A percentile compares a stretch with the other conserved stretches of the same genome.
phyloP scores from a whole-genome alignment of 2,329 filamentous ascomycete species.

The Penicillium sp. region DNA sequence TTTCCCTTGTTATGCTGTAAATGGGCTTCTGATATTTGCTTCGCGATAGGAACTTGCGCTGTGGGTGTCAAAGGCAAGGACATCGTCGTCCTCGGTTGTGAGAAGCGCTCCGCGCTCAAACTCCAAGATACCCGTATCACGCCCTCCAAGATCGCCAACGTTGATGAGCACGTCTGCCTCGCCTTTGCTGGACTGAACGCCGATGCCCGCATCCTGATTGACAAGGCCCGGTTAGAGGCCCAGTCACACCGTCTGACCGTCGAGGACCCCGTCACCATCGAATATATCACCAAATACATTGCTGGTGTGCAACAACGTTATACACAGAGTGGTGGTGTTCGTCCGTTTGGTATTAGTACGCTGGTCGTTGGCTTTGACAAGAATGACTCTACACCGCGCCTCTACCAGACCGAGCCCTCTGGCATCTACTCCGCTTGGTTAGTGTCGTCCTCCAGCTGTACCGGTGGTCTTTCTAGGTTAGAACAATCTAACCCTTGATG shows the following conservation, averaged over 20 bases:
- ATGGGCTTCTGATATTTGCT: slow-evolving; percentile 6
- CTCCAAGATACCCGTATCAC: slow-evolving; percentile 99
- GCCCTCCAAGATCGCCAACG: slow-evolving; percentile 94
- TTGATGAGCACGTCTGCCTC: slow-evolving; percentile 94
- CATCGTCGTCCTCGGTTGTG: slow-evolving; percentile 94
- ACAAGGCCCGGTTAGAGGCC: slow-evolving; percentile 95
- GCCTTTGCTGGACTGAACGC: slow-evolving; percentile 97
- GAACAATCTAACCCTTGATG: not conserved
- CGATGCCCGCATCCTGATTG: slow-evolving; percentile 94
- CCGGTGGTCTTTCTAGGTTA: not conserved
- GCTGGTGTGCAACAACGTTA: slow-evolving; percentile 98
- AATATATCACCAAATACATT: slow-evolving; percentile 99
- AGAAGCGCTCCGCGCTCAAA: slow-evolving; percentile 99
- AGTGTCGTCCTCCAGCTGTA: slow-evolving; percentile 30
- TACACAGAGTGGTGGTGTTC: slow-evolving; percentile 96
- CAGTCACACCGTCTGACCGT: slow-evolving; percentile 97
- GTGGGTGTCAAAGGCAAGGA: slow-evolving; percentile 95
- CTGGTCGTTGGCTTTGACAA: slow-evolving; percentile 98
- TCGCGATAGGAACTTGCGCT: slow-evolving; percentile 78
- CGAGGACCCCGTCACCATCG: slow-evolving; percentile 94
- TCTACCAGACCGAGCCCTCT: slow-evolving; percentile 99
- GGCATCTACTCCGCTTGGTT: slow-evolving; percentile 99
- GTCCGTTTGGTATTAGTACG: slow-evolving; percentile 98
- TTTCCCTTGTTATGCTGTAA: not conserved
- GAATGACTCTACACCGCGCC: slow-evolving; percentile 79